Evolutionary conservation across 345 rosid species (phyloP).

Genomic region (Salix suchowensis): DNA sequence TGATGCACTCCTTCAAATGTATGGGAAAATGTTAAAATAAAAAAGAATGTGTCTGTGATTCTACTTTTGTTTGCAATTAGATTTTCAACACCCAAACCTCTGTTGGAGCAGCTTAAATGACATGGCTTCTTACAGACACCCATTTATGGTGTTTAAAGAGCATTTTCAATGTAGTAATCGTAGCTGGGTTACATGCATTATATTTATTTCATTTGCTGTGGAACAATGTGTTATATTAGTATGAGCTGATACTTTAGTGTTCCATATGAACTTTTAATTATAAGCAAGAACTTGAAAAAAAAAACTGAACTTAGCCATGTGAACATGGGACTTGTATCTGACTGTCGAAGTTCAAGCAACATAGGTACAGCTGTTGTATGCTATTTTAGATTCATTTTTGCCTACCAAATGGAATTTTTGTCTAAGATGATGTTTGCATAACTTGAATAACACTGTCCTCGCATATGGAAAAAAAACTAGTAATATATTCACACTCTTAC

Average conservation of each 20-base stretch:
- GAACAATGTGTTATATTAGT: not conserved
- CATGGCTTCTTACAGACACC: not conserved
- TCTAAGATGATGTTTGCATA: conserved; percentile 7
- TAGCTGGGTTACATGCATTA: not conserved
- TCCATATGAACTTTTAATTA: not conserved
- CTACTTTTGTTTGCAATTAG: not conserved
- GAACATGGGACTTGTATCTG: not conserved
- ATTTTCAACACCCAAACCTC: not conserved
- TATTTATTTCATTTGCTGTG: not conserved
- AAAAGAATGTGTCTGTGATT: not conserved
- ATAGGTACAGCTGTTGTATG: not conserved
- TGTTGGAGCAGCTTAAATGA: not conserved
- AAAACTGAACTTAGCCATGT: not conserved
- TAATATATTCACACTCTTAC: not conserved
- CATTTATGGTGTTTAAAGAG: not conserved
- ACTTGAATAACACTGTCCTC: not conserved
- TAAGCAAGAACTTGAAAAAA: not conserved
- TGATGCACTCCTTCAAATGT: not conserved
- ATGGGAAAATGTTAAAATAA: not conserved
- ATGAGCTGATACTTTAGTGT: not conserved
- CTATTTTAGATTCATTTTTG: not conserved
- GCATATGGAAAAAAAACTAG: not conserved
- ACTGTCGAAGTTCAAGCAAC: not conserved
- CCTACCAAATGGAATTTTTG: not conserved
- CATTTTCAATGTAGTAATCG: not conserved